Conservation (phyloP, 805 yeast species). For the Saitoella complicata region DNA sequence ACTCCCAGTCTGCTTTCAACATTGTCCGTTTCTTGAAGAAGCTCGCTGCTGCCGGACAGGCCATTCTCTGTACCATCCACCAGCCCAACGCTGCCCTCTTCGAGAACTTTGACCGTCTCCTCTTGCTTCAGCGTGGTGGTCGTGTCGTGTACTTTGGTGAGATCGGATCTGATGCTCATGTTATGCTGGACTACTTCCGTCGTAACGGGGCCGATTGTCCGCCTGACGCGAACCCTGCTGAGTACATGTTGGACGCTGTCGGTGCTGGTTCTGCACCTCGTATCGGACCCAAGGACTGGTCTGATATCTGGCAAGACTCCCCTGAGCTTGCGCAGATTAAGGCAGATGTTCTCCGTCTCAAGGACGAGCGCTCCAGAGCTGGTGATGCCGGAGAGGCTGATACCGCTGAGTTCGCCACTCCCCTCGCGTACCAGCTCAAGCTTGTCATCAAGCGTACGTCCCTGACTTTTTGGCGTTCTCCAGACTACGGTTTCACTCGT, state of each 20-base stretch:
- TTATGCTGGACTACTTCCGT: slow-evolving; percentile 52
- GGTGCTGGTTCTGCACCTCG: slow-evolving; percentile 28
- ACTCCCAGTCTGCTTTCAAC: slow-evolving; percentile 54
- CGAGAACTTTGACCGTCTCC: slow-evolving; percentile 60
- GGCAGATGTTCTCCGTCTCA: slow-evolving; percentile 16
- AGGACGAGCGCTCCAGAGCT: slow-evolving; percentile 19
- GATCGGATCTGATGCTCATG: slow-evolving; percentile 40
- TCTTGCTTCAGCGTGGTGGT: slow-evolving; percentile 57
- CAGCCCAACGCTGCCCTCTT: slow-evolving; percentile 71
- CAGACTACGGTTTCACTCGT: slow-evolving; percentile 33
- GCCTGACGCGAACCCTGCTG: slow-evolving; percentile 60
- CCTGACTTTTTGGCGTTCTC: slow-evolving; percentile 52
- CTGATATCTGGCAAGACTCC: slow-evolving; percentile 23
- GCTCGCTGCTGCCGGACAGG: slow-evolving; percentile 41
- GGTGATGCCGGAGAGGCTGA: slow-evolving; percentile 20
- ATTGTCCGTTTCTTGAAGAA: slow-evolving; percentile 45
- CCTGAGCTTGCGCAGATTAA: slow-evolving; percentile 19
- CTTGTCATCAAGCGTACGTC: slow-evolving; percentile 36
- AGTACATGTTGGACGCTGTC: slow-evolving; percentile 68
- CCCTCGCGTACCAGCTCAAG: slow-evolving; percentile 25
- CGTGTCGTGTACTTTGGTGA: slow-evolving; percentile 63
- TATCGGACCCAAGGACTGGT: slow-evolving; percentile 24
- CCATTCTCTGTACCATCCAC: slow-evolving; percentile 60
- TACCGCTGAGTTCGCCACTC: slow-evolving; percentile 35
- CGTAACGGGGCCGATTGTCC: slow-evolving; percentile 37